Evolutionary conservation across 1,284 basidiomycete genomes (phyloP).

Genomic region (Naganishia albida): DNA sequence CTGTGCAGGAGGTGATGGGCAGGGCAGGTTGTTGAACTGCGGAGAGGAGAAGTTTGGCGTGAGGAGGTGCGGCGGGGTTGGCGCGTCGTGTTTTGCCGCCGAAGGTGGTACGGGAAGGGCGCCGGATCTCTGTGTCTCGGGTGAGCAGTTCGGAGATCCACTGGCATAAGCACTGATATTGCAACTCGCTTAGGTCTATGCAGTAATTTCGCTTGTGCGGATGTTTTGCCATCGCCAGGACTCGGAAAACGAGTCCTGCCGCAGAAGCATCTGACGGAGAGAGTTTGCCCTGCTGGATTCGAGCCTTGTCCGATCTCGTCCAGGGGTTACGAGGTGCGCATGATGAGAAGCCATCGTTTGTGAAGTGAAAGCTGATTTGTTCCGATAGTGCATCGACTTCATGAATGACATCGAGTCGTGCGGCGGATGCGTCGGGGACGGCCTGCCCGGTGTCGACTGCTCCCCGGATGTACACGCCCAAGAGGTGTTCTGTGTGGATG

Average conservation of each 20-base stretch:
- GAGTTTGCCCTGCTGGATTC: conserved; percentile 9
- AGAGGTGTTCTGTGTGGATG: conserved; percentile 4
- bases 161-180: not conserved
- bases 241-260: not conserved
- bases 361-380: too few relatives aligned
- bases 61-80: not conserved
- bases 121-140: conserved; percentile 14
- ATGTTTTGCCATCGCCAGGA: not conserved
- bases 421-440: not conserved
- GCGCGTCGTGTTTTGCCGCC: not conserved
- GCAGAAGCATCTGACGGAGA: not conserved
- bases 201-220: conserved; percentile 4
- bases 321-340: conserved; percentile 22
- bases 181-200: conserved; percentile 15
- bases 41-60: not conserved
- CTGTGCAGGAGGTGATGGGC: conserved; percentile 4
- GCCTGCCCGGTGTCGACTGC: conserved; percentile 12
- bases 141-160: not conserved
- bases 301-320: conserved; percentile 23
- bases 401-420: conserved; percentile 14
- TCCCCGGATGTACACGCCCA: conserved; percentile 10
- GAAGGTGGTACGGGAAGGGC: not conserved
- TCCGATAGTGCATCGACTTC: conserved; percentile 19
- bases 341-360: too few relatives aligned
- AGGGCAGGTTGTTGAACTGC: not conserved